These are phyloP conservation scores for Cruciata laevipes DNA, from an alignment of 257 asterid genomes.

Conservation along the genomic window DNA sequence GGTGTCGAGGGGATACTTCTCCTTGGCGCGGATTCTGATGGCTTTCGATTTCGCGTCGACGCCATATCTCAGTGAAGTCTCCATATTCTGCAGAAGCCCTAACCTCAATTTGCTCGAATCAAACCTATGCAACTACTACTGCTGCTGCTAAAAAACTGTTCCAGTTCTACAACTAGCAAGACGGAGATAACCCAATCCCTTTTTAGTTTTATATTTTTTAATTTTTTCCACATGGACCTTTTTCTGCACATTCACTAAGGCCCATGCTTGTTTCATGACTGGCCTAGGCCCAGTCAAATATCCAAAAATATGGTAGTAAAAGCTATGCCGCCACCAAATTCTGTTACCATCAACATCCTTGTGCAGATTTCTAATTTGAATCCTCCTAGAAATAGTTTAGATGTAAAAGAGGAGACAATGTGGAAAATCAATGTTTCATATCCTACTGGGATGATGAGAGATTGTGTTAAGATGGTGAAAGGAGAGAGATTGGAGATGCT, in stretches of 20 bases:
- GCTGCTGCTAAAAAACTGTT: too few species aligned
- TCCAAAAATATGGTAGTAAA: too few species aligned
- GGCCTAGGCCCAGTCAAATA: too few species aligned
- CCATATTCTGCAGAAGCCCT: slow-evolving; percentile 32
- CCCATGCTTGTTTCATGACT: not conserved
- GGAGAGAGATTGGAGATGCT: too few species aligned
- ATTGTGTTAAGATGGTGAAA: too few species aligned
- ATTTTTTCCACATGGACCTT: not conserved
- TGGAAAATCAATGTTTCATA: too few species aligned
- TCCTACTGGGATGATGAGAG: too few species aligned
- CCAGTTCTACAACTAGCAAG: not conserved
- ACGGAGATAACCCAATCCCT: not conserved
- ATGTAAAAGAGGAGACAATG: too few species aligned
- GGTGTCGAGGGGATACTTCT: slow-evolving; percentile 50
- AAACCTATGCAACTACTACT: not conserved
- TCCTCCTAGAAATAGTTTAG: too few species aligned
- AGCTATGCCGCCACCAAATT: too few species aligned
- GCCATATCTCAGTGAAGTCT: slow-evolving; percentile 73
- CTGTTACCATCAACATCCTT: too few species aligned
- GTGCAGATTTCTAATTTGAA: too few species aligned
- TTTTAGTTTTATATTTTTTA: not conserved
- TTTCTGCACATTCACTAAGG: not conserved
- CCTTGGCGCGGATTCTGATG: slow-evolving; percentile 74
- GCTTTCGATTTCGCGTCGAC: slow-evolving; percentile 76
- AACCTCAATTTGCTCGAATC: not conserved